Base-by-base conservation (phyloP, 192 early-diverging fungal genomes). In the Coemansia sp. region DNA sequence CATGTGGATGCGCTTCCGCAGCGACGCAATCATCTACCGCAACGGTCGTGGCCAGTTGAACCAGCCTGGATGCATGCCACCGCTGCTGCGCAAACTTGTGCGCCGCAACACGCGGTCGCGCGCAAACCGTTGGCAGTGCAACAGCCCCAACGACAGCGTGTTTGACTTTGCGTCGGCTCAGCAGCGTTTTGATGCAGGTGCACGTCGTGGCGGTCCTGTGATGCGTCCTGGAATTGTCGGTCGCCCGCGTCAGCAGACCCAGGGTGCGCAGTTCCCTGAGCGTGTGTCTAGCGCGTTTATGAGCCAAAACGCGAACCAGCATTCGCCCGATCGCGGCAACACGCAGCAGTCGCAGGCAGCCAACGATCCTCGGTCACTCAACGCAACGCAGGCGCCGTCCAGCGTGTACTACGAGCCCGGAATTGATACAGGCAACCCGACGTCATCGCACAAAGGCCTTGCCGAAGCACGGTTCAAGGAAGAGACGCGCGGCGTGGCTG, bases 1-100 rank as follows among this genome's bases (percentile, higher is more conserved):
- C 22, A 81, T 81, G 73, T 81, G 72, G 72, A 72, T 81, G 78
- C 72, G 78, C 21, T 75, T 81, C 74, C 68, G 72, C 57, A 75
- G 74, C 63, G 74, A 81, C 17, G 73, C 78, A 15, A 73, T 74
- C n/a, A 70, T 73, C 65, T 37, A 63, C 58, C 68, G 62, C 25
- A 34, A 25, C 26, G 40, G 48, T 19, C 52, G 46, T 6, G 19
- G 55, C 50, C 8, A 23, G 31, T 21, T 19, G 20, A 47, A 53
- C 10, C 44, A 67, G 20, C 64, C 65, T 1, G 63, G 78, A 5
- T 75, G 78, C 54, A 25, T 74, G 37, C 78, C 78, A 17, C 73
- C 78, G 21, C 50, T 75, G 48, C 64, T 75, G 55, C 69, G 67
- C 26, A 71, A 61, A 60, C 66, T 81, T 22, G 62, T 81, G 28